These are phyloP conservation scores for Verticillium zaregamsianum DNA, from an alignment of 2,329 filamentous ascomycete genomes.

Conservation along the genomic window DNA sequence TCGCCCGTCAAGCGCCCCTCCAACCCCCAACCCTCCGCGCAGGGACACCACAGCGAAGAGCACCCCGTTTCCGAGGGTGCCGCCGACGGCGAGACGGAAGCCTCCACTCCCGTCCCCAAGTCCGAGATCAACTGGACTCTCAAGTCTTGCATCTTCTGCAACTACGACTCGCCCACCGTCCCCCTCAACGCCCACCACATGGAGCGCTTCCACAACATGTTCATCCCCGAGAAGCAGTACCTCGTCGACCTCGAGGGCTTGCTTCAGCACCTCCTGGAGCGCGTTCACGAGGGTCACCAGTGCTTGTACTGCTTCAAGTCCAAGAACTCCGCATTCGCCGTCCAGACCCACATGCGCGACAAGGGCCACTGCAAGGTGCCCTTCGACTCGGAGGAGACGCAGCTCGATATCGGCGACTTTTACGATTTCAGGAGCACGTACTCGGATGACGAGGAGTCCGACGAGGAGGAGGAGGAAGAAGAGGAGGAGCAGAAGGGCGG, in stretches of 20 bases:
- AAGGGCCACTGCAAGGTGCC: constrained; percentile 96
- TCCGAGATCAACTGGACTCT: constrained; percentile 37
- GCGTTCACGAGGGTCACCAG: constrained; percentile 74
- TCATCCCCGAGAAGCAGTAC: constrained; percentile 85
- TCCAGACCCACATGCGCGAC: constrained; percentile 96
- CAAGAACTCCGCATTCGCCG: constrained; percentile 71
- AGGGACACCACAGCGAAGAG: constrained; percentile 39
- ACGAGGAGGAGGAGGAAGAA: constrained; percentile 47
- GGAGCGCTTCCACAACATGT: constrained; percentile 90
- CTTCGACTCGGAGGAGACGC: constrained; percentile 81
- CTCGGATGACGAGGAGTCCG: constrained; percentile 70
- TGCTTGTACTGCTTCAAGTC: constrained; percentile 86
- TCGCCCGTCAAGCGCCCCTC: constrained; percentile 52
- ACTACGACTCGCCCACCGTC: constrained; percentile 72
- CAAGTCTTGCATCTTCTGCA: constrained; percentile 82
- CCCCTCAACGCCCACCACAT: constrained; percentile 82
- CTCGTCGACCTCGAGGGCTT: constrained; percentile 79
- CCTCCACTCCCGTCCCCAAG: constrained; percentile 30
- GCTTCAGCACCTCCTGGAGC: constrained; percentile 71
- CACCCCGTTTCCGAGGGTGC: constrained; percentile 32
- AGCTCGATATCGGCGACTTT: constrained; percentile 91
- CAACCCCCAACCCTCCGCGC: constrained; percentile 41
- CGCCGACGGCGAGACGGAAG: constrained; percentile 38
- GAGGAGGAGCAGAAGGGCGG: constrained; percentile 52
- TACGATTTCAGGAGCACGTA: constrained; percentile 98